These are phyloP conservation scores for Fusarium newnesense DNA, from an alignment of 2,329 filamentous ascomycete genomes.

Conservation along the genomic window DNA sequence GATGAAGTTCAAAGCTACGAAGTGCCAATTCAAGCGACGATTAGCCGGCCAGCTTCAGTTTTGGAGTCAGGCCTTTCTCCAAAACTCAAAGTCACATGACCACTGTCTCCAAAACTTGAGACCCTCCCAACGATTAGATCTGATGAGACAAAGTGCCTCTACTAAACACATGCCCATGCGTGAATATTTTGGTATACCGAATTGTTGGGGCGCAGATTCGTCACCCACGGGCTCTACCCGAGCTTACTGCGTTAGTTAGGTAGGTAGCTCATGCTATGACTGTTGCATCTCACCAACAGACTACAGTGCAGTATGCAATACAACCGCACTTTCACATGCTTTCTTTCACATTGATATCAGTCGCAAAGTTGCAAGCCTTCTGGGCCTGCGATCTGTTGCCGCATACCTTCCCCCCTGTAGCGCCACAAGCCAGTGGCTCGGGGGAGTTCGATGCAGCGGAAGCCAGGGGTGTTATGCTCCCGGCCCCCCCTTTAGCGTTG, in stretches of 20 bases:
- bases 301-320: conserved; percentile 29
- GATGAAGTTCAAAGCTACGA: conserved; percentile 30
- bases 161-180: neutral
- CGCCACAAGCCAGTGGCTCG: conserved; percentile 32
- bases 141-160: conserved; percentile 26
- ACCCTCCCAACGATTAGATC: conserved; percentile 38
- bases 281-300: conserved; percentile 24
- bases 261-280: neutral
- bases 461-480: conserved; percentile 23
- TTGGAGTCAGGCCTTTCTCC: conserved; percentile 10
- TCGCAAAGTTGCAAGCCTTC: conserved; percentile 11
- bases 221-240: conserved; percentile 31
- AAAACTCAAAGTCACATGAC: conserved; percentile 15
- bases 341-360: conserved; percentile 7
- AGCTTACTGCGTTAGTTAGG: conserved; percentile 8
- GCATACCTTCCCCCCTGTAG: conserved; percentile 25
- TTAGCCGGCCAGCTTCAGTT: conserved; percentile 22
- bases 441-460: conserved; percentile 12
- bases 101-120: neutral
- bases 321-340: conserved; percentile 44
- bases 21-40: conserved; percentile 32
- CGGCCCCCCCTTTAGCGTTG: conserved; percentile 23
- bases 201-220: conserved; percentile 38
- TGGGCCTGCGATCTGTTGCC: conserved; percentile 1
- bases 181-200: conserved; percentile 4